A percentile compares a stretch with the other conserved stretches of the same genome.
Evolutionary conservation across 768 basidiomycete genomes (phyloP).

Genomic region (Boletus reticulatus): DNA sequence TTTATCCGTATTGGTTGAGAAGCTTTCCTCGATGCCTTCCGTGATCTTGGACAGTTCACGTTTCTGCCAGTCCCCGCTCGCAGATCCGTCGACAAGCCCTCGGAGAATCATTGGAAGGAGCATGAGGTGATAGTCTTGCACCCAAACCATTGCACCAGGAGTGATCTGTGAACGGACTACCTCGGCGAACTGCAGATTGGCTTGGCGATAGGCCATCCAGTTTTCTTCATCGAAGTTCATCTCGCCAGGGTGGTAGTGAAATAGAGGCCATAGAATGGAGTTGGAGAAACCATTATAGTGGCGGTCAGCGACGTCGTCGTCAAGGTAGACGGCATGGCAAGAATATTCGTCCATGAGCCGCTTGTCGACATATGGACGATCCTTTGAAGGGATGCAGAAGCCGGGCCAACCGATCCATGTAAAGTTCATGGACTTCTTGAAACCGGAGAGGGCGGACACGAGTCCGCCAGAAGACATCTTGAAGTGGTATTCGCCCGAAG

Average conservation of each 20-base stretch:
- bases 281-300: conserved; percentile 99
- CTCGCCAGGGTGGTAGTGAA: conserved; percentile 99
- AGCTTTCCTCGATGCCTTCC: conserved; percentile 61
- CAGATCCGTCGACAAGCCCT: conserved; percentile 74
- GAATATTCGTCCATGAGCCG: conserved; percentile 93
- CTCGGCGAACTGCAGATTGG: conserved; percentile 93
- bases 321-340: conserved; percentile 96
- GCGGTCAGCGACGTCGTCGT: conserved; percentile 96
- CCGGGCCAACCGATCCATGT: conserved; percentile 98
- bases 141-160: conserved; percentile 96
- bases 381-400: conserved; percentile 89
- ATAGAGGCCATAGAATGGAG: conserved; percentile 98
- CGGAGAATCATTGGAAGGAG: conserved; percentile 96
- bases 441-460: conserved; percentile 94
- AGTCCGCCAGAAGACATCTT: conserved; percentile 99
- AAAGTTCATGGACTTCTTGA: conserved; percentile 97
- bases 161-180: conserved; percentile 75
- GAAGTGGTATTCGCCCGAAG: conserved; percentile 91
- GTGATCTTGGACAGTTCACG: conserved; percentile 67
- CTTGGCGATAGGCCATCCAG: conserved; percentile 97
- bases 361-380: conserved; percentile 87
- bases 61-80: conserved; percentile 53
- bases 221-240: conserved; percentile 99
- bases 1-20: conserved; percentile 35
- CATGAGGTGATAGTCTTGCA: conserved; percentile 98